Conservation (phyloP, 2,329 filamentous ascomycete species). For the Colletotrichum spaethianum region DNA sequence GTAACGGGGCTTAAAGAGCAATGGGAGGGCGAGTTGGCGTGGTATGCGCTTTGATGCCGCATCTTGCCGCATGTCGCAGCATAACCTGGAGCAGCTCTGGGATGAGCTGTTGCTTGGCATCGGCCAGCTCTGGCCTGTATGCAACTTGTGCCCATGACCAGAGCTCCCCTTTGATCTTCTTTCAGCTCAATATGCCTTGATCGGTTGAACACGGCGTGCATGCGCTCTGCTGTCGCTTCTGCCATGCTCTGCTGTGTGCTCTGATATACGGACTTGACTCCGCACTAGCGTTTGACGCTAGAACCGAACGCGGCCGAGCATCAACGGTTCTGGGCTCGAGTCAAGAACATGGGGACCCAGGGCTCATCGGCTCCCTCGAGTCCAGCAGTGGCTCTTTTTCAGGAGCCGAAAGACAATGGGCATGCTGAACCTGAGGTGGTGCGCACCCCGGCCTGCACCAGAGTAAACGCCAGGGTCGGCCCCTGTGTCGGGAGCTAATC, state of each 20-base stretch:
- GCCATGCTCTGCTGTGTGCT: constrained; percentile 10
- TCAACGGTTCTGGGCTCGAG: constrained; percentile 19
- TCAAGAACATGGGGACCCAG: constrained; percentile 25
- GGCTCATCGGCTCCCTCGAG: neutral
- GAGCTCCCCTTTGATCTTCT: neutral
- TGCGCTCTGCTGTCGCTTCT: constrained; percentile 13
- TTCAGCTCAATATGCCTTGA: constrained; percentile 20
- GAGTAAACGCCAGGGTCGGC: constrained; percentile 24
- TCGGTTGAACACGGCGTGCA: constrained; percentile 34
- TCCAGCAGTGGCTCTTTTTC: neutral
- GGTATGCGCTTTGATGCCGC: constrained; percentile 20
- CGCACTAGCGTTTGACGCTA: constrained; percentile 41
- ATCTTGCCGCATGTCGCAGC: neutral
- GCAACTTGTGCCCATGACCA: constrained; percentile 29
- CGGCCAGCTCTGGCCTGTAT: constrained; percentile 10
- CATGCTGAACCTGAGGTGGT: neutral
- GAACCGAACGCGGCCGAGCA: constrained; percentile 28
- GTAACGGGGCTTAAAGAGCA: neutral
- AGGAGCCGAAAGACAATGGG: neutral
- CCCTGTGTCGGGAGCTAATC: constrained; percentile 38
- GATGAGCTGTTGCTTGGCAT: constrained; percentile 16
- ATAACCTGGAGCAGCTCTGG: constrained; percentile 17
- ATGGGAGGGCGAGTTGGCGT: neutral
- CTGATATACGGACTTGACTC: constrained; percentile 37
- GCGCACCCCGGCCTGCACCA: neutral